These are phyloP conservation scores for Monosporascus sp. DNA, from an alignment of 2,329 filamentous ascomycete genomes.

Conservation along the genomic window DNA sequence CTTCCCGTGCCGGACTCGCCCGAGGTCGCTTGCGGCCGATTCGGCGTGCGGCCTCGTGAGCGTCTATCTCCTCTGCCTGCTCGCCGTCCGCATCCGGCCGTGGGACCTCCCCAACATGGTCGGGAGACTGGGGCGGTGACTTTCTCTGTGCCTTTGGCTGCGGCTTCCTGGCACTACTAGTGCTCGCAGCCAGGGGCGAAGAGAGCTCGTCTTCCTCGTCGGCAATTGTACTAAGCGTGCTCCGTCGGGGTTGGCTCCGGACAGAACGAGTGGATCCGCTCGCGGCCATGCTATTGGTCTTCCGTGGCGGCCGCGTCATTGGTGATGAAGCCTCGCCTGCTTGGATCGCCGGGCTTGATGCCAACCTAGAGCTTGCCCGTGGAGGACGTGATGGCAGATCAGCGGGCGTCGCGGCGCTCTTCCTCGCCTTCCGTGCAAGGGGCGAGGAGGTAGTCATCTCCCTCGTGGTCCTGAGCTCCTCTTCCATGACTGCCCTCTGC, in stretches of 20 bases:
- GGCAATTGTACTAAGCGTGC: slow-evolving; percentile 10
- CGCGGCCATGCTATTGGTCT: slow-evolving; percentile 12
- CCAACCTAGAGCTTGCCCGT: slow-evolving; percentile 13
- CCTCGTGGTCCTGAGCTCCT: slow-evolving; percentile 20
- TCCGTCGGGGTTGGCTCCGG: slow-evolving; percentile 15
- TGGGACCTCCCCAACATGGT: slow-evolving; percentile 2
- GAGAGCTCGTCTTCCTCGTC: slow-evolving; percentile 17
- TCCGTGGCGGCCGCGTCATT: slow-evolving; percentile 9
- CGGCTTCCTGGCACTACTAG: slow-evolving; percentile 20
- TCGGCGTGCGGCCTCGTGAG: slow-evolving; percentile 34
- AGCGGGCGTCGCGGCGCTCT: slow-evolving; percentile 23
- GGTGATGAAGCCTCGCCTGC: slow-evolving; percentile 17
- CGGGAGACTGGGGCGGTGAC: neutral
- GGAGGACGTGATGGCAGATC: slow-evolving; percentile 13
- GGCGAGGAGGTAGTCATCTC: slow-evolving; percentile 37
- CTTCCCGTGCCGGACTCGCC: slow-evolving; percentile 26
- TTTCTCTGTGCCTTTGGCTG: slow-evolving; percentile 16
- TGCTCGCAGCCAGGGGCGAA: slow-evolving; percentile 22
- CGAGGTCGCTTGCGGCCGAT: slow-evolving; percentile 40
- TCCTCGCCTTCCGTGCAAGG: slow-evolving; percentile 34
- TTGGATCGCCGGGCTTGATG: slow-evolving; percentile 8
- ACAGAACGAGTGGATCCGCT: slow-evolving; percentile 18
- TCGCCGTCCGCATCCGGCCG: slow-evolving; percentile 19
- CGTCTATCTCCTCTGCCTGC: slow-evolving; percentile 39
- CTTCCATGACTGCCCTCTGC: slow-evolving; percentile 32